Conservation (phyloP, 192 early-diverging fungal species). For the Backusella tuberculispora region DNA sequence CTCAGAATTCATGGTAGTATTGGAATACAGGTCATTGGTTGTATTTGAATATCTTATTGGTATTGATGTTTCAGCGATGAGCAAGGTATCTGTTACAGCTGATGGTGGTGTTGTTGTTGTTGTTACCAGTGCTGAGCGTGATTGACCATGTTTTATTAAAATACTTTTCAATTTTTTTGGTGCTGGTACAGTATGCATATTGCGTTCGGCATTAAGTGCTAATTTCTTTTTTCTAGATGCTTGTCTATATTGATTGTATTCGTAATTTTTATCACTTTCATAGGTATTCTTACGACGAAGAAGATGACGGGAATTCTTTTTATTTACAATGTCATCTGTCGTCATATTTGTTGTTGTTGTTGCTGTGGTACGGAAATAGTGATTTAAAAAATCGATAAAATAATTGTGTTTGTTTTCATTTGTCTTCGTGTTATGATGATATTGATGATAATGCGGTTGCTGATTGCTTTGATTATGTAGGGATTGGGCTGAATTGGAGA, state of each 20-base stretch:
- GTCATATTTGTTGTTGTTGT: not conserved
- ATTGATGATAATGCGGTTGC: no score
- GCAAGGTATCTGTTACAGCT: not conserved
- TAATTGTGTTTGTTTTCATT: constrained; percentile 3
- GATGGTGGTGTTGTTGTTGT: not conserved
- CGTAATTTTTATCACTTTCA: constrained; percentile 15
- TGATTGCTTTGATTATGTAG: no score
- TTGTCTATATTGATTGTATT: constrained; percentile 11
- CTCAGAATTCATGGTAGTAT: constrained; percentile 39
- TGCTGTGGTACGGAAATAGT: not conserved
- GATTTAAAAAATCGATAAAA: constrained; percentile 7
- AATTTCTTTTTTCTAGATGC: not conserved
- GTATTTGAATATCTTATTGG: constrained; percentile 3
- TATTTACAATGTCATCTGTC: constrained; percentile 4
- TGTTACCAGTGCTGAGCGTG: not conserved
- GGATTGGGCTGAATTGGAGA: not conserved
- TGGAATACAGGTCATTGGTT: constrained; percentile 8
- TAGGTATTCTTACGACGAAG: constrained; percentile 7
- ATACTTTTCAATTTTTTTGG: constrained; percentile 7
- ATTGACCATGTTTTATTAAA: not conserved
- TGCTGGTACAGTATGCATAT: not conserved
- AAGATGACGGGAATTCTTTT: not conserved
- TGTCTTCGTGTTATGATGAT: not conserved
- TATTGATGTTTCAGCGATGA: not conserved
- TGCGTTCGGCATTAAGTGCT: constrained; percentile 2